These are phyloP conservation scores for Plasmodium knowlesi DNA, from an alignment of 169 alveolate genomes.

Conservation along the genomic window DNA sequence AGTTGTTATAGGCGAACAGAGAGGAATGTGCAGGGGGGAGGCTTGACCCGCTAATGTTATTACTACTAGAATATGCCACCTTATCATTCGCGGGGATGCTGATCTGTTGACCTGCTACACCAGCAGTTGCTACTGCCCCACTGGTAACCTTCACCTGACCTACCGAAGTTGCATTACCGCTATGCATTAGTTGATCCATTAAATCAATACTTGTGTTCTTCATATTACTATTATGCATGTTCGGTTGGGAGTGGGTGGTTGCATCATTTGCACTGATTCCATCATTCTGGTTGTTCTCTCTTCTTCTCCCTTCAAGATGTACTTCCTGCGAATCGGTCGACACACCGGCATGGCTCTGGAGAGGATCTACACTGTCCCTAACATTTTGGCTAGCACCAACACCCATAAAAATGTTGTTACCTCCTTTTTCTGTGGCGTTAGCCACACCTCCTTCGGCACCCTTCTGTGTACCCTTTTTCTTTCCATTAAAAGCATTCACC, in stretches of 20 bases:
- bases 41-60: background rate
- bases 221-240: background rate
- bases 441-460: background rate
- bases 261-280: background rate
- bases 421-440: background rate
- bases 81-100: background rate
- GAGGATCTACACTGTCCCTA: background rate
- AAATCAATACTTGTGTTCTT: background rate
- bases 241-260: background rate
- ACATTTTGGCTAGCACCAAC: background rate
- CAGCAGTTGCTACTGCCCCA: background rate
- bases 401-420: background rate
- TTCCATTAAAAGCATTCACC: constrained; percentile 58
- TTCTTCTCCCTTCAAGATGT: background rate
- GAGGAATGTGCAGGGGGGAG: background rate
- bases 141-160: background rate
- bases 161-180: background rate
- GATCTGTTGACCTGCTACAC: background rate
- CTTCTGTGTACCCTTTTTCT: constrained; percentile 1
- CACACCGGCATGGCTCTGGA: background rate
- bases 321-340: background rate
- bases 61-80: background rate
- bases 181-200: background rate
- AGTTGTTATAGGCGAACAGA: background rate
- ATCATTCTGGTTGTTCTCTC: background rate